Percentiles rank a stretch among this genome's conserved stretches.
Evolutionary conservation across 2,329 filamentous ascomycete genomes (phyloP).

Genomic region (Aspergillus floridensis): DNA sequence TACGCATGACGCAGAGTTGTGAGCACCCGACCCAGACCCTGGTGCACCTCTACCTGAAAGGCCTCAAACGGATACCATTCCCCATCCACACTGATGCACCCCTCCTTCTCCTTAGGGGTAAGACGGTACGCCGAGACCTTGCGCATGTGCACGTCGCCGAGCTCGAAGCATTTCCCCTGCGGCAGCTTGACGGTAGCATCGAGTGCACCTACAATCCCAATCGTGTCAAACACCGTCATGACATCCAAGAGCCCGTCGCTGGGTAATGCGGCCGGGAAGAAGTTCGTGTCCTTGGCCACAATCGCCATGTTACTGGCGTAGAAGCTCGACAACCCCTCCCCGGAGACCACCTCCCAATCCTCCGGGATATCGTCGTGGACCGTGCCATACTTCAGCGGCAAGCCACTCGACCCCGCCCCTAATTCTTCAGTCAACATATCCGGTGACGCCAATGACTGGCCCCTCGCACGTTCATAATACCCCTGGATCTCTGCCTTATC

Average conservation of each 20-base stretch:
- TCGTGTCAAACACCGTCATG: conserved; percentile 71
- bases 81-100: conserved; percentile 91
- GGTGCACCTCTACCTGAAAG: conserved; percentile 86
- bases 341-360: conserved; percentile 71
- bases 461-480: conserved; percentile 19
- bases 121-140: conserved; percentile 86
- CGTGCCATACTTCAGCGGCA: conserved; percentile 79
- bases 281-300: conserved; percentile 81
- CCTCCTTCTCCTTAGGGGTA: conserved; percentile 67
- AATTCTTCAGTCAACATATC: not conserved
- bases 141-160: conserved; percentile 70
- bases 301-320: conserved; percentile 93
- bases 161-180: conserved; percentile 72
- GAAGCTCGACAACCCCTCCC: conserved; percentile 81
- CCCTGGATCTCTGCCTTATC: conserved; percentile 57
- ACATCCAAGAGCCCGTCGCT: conserved; percentile 83
- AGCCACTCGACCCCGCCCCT: conserved; percentile 36
- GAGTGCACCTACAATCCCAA: conserved; percentile 64
- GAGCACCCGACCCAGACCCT: conserved; percentile 73
- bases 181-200: conserved; percentile 69
- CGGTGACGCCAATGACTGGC: not conserved
- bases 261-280: conserved; percentile 76
- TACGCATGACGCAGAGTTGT: conserved; percentile 69
- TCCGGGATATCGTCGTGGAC: conserved; percentile 70
- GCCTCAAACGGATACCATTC: conserved; percentile 80